phyloP scores from a whole-genome alignment of 176 grass and related monocot genomes.

The Cocos nucifera region DNA sequence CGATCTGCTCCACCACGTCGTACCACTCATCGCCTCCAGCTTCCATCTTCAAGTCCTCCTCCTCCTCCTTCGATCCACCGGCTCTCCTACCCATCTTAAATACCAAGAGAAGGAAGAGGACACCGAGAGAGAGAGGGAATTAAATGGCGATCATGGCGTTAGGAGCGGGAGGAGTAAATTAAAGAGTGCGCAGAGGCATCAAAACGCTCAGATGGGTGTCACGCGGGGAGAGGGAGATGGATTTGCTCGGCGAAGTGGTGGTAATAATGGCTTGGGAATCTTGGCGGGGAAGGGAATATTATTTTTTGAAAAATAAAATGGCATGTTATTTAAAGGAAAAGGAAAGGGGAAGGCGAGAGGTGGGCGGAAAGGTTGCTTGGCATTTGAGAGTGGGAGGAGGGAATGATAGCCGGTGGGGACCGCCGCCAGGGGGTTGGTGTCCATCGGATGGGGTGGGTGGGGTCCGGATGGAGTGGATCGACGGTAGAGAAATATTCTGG shows the following conservation, averaged over 20 bases:
- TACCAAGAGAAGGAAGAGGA: neutral
- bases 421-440: too few species aligned
- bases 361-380: too few species aligned
- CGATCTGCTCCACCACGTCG: constrained; percentile 81
- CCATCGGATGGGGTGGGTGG: too few species aligned
- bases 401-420: too few species aligned
- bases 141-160: neutral
- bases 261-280: constrained; percentile 11
- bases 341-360: too few species aligned
- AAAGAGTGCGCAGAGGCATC: neutral
- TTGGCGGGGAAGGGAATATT: too few species aligned
- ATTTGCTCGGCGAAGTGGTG: neutral
- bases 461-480: too few species aligned
- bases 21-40: constrained; percentile 37
- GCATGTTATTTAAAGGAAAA: too few species aligned
- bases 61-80: constrained; percentile 1
- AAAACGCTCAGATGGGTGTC: neutral
- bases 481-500: too few species aligned
- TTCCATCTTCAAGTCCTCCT: neutral
- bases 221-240: constrained; percentile 3
- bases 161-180: neutral
- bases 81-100: constrained; percentile 6
- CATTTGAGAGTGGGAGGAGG: too few species aligned
- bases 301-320: too few species aligned
- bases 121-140: neutral